Base-by-base conservation (phyloP, 2,329 filamentous ascomycete genomes). In the Mariannaea elegans region DNA sequence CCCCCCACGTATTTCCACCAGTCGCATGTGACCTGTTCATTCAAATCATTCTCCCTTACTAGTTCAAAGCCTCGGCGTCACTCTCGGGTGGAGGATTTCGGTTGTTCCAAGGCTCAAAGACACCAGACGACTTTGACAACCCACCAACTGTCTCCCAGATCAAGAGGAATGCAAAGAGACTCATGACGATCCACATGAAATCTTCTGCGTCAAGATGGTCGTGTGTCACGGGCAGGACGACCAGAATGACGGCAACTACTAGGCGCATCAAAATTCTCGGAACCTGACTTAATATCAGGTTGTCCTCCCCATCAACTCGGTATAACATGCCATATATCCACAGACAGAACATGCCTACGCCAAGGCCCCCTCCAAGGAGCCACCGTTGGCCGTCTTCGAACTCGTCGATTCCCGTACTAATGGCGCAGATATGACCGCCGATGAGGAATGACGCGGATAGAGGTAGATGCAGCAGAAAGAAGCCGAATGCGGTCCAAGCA, bases 341-440 rank as follows among this genome's bases (percentile, higher is more conserved):
- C 6, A 82, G 70, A 56, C 79, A 82, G 44, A 81, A 71, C 71
- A 81, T 71, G 14, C 80, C 80, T 2, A 79, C 71, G 2, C 78
- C 80, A 0, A 82, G 73, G 2, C 80, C 80, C 27, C 77, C 80
- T 16, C 81, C 80, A 1, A 82, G 74, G 4, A 82, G 71, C 81
- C 81, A 82, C n/a, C 77, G 73, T 62, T 82, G 76, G 0, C 77
- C 75, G 2, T 76, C 69, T 31, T 78, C 77, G 49, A 82, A 76
- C 16, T 78, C 69, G 1, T 79, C 68, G 31, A 76, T 62, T 2
- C 69, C 68, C 0, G 78, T 76, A 36, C 77, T 80, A 2, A 75
- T 66, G 7, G 81, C 80, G 14, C 76, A 76, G 12, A 82, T 73
- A 59, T 82, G 80, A 0, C 81, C 81, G 16, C 79, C 79, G 21